A percentile compares a stretch with the other conserved stretches of the same genome.
Evolutionary conservation across 2,329 filamentous ascomycete species (phyloP).

Genomic region (Fusarium sp.): DNA sequence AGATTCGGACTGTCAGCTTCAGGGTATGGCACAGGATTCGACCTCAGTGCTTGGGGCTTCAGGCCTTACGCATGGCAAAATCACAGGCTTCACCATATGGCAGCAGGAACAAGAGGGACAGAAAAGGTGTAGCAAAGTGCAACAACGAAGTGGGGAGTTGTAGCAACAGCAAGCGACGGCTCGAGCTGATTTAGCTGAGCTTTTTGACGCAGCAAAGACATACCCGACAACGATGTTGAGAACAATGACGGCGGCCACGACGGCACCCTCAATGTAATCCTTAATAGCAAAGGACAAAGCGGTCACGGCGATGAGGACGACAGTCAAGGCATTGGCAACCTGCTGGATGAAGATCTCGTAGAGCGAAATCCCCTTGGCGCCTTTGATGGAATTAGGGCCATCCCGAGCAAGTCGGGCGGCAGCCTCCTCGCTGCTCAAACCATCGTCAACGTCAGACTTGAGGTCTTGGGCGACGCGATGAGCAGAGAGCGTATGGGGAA

Average conservation of each 20-base stretch:
- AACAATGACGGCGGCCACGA: conserved; percentile 72
- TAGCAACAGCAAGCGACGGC: conserved; percentile 29
- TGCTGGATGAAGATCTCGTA: conserved; percentile 82
- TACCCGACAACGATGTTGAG: conserved; percentile 76
- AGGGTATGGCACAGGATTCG: conserved; percentile 45
- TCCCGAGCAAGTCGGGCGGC: conserved; percentile 71
- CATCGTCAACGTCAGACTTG: conserved; percentile 63
- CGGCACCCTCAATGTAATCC: conserved; percentile 72
- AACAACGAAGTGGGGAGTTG: conserved; percentile 32
- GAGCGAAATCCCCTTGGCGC: conserved; percentile 76
- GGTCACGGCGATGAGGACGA: conserved; percentile 81
- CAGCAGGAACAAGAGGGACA: conserved; percentile 35
- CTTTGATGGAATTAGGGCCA: conserved; percentile 78
- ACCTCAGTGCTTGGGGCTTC: conserved; percentile 45
- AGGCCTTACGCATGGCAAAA: conserved; percentile 41
- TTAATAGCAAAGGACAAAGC: conserved; percentile 73
- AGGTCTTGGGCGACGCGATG: conserved; percentile 52
- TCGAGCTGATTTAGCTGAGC: conserved; percentile 37
- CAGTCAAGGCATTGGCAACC: conserved; percentile 80
- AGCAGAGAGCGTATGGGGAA: conserved; percentile 53
- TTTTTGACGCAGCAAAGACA: conserved; percentile 48
- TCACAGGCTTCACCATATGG: conserved; percentile 47
- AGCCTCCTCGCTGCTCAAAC: conserved; percentile 71
- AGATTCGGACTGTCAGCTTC: conserved; percentile 43
- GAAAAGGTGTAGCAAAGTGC: conserved; percentile 33